Base-by-base conservation (phyloP, 1,284 basidiomycete species). In the Leucoagaricus sp. region DNA sequence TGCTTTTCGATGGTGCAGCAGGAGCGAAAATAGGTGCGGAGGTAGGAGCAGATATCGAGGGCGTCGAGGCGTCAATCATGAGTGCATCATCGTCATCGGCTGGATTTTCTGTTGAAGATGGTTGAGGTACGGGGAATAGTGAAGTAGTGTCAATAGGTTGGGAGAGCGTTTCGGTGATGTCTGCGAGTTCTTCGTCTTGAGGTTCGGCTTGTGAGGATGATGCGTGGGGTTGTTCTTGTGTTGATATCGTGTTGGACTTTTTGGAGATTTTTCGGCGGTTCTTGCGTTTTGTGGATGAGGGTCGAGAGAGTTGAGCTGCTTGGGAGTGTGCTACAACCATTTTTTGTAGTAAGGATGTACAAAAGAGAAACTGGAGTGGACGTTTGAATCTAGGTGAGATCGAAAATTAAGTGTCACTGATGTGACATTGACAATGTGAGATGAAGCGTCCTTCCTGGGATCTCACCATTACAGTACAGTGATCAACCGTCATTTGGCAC, bases 21-120 rank as follows among this genome's bases (percentile, higher is more conserved):
- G 87, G 79, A 31, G 83, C 78, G 67, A 93, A 92, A 15, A 77
- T 73, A n/a, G 88, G 87, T 41, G 78, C 82, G 50, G 78, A 70
- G 21, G 77, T 69, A 9, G 76, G 64, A 54, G 74, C 74, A 17
- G 75, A 66, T 10, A 71, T 64, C 46, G 75, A 68, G 17, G 59
- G 57, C 40, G 53, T 61, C n/a, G 51, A 54, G 23, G 59, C 58
- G 28, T 64, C 65, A 41, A 68, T 60, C 68, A 72, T 73, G 34
- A 68, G 62, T 49, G 69, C 69, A 53, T 71, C 67, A 21, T 49
- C 33, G 33, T 67, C 64, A 45, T 67, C 64, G 23, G 63, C 55
- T 55, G 15, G 31, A 21, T 58, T 48, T 46, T 26, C 40, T 25
- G 58, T 52, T 34, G 58, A 51, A 5, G 52, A 6, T 15, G 36